Evolutionary conservation across 768 basidiomycete species (phyloP).

Genomic region (Mycena indigotica): DNA sequence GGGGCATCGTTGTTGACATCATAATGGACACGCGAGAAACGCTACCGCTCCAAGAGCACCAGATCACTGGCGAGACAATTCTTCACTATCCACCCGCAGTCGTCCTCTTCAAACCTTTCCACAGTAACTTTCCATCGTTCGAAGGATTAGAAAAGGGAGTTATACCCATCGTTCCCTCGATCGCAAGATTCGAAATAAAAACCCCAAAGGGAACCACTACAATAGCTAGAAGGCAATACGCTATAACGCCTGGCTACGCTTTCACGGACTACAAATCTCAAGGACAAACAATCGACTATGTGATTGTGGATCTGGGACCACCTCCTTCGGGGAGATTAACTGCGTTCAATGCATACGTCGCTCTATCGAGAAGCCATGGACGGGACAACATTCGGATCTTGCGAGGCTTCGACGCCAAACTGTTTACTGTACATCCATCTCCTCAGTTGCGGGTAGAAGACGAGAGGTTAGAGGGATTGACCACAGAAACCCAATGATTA

Average conservation of each 20-base stretch:
- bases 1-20: slow-evolving; percentile 29
- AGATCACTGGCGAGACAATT: slow-evolving; percentile 7
- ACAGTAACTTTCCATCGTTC: slow-evolving; percentile 24
- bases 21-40: slow-evolving; percentile 28
- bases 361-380: too few species aligned
- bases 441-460: not conserved
- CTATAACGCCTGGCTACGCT: slow-evolving; percentile 41
- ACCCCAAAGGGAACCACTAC: slow-evolving; percentile 11
- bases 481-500: not conserved
- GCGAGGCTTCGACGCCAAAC: not conserved
- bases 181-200: slow-evolving; percentile 22
- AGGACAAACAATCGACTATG: slow-evolving; percentile 41
- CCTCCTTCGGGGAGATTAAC: slow-evolving; percentile 35
- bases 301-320: slow-evolving; percentile 40
- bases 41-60: not conserved
- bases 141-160: slow-evolving; percentile 27
- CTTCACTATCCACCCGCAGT: slow-evolving; percentile 27
- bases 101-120: slow-evolving; percentile 31
- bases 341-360: too few species aligned
- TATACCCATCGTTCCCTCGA: slow-evolving; percentile 28
- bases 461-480: not conserved
- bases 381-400: too few species aligned
- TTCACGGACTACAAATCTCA: slow-evolving; percentile 45
- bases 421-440: not conserved
- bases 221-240: slow-evolving; percentile 28